phyloP scores from a whole-genome alignment of 1,284 basidiomycete species.

The Fomitopsis pinicola region DNA sequence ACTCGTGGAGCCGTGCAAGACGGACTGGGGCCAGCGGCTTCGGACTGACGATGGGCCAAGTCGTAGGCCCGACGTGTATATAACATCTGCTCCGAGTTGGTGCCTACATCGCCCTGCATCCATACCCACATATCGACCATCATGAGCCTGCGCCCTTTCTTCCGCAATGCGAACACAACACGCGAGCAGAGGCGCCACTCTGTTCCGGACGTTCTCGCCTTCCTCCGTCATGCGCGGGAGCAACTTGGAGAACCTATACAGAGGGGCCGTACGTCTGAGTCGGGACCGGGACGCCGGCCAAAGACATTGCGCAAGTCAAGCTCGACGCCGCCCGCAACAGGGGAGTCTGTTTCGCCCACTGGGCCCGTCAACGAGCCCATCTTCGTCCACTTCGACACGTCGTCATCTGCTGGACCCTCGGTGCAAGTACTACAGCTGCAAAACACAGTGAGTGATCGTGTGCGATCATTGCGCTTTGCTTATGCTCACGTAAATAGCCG shows the following conservation, averaged over 20 bases:
- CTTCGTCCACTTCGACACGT: background rate
- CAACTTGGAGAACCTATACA: background rate
- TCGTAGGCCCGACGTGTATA: background rate
- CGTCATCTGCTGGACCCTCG: background rate
- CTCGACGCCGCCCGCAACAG: background rate
- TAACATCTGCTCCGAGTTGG: background rate
- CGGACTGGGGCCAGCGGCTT: background rate
- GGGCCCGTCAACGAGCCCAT: background rate
- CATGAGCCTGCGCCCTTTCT: background rate
- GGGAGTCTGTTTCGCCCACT: no score
- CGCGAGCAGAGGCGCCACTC: background rate
- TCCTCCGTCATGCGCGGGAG: background rate
- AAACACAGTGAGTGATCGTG: background rate
- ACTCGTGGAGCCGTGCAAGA: background rate
- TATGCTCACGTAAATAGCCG: background rate
- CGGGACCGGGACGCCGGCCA: background rate
- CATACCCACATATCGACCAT: background rate
- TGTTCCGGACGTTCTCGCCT: background rate
- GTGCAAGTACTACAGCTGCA: background rate
- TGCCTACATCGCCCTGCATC: background rate
- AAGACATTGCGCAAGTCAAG: background rate
- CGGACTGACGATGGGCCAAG: background rate
- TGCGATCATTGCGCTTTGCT: background rate
- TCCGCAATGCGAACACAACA: background rate
- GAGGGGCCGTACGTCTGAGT: background rate